These are phyloP conservation scores for Rutstroemia sp. DNA, from an alignment of 2,329 filamentous ascomycete genomes.

Conservation along the genomic window DNA sequence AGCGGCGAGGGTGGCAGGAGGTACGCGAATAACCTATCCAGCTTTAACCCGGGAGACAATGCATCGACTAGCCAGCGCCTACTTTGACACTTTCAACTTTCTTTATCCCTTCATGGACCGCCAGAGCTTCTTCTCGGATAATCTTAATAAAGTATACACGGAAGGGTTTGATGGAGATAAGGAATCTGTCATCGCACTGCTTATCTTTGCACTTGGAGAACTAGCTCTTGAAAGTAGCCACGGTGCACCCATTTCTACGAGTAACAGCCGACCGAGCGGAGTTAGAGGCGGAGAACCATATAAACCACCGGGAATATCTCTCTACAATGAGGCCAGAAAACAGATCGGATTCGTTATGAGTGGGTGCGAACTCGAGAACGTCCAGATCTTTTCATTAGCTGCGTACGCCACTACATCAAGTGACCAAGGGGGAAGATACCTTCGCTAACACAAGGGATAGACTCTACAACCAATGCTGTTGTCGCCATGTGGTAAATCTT, in stretches of 20 bases:
- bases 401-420: conserved; percentile 35
- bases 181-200: conserved; percentile 44
- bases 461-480: conserved; percentile 47
- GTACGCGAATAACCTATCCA: conserved; percentile 23
- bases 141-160: conserved; percentile 38
- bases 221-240: conserved; percentile 45
- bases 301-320: conserved; percentile 47
- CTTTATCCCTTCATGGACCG: conserved; percentile 51
- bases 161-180: conserved; percentile 43
- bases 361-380: conserved; percentile 48
- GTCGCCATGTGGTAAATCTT: conserved; percentile 39
- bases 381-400: conserved; percentile 50
- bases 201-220: conserved; percentile 53
- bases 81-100: conserved; percentile 53
- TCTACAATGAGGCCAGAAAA: conserved; percentile 56
- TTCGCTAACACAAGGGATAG: conserved; percentile 25
- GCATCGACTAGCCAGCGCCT: conserved; percentile 43
- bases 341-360: conserved; percentile 50
- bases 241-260: conserved; percentile 37
- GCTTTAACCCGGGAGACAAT: conserved; percentile 42
- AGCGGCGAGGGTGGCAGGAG: conserved; percentile 23
- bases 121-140: conserved; percentile 43
- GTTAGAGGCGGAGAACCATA: conserved; percentile 42
- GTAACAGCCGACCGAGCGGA: conserved; percentile 41
- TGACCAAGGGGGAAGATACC: neutral